Base-by-base conservation (phyloP, 1,139 yeast species). In the Sugiyamaella paludigena region DNA sequence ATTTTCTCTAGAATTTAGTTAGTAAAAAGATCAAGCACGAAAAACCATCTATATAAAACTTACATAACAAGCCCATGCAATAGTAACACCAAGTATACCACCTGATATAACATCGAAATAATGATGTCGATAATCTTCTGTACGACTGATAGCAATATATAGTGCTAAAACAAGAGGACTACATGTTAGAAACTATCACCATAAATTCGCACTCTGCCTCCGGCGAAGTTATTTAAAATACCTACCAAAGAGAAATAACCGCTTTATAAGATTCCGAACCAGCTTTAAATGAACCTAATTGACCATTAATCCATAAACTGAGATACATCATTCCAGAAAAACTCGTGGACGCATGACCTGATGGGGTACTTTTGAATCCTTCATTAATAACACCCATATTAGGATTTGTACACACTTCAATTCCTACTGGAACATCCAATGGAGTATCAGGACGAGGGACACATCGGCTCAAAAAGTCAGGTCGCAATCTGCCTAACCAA, bases 401-500 rank as follows among this genome's bases (percentile, higher is more conserved):
- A 2, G 66, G 60, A 27, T 70, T 72, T 0, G 81, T 76, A 60
- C 85, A 80, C 10, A 81, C 76, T n/a, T 72, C 77, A 13, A 67
- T 58, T 1, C 86, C 83, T 29, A 69, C 76, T 44, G 79, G 75
- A 34, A 63, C 60, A 43, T 70, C 67, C 11, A 53, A 46, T 2
- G 72, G 68, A 2, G 73, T 63, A 13, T 64, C 69, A 6, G 58
- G 54, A n/a, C 62, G 59, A 1, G 91, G 84, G 12, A 74, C 70
- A 67, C 95, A 87, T 45, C 95, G 68, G 5, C 79, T 81, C 29
- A 87, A 66, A 59, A 87, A 85, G 64, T 87, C 95, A 0, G 95
- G 95, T 35, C 95, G 71, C 36, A 85, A 87, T 57, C 87, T 73
- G n/a, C 89, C 92, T 35, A 87, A 79, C 82, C 87, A 79, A 54